A percentile compares a stretch with the other conserved stretches of the same genome.
phyloP scores from a whole-genome alignment of 2,329 filamentous ascomycete species.

The Xylaria sp. region DNA sequence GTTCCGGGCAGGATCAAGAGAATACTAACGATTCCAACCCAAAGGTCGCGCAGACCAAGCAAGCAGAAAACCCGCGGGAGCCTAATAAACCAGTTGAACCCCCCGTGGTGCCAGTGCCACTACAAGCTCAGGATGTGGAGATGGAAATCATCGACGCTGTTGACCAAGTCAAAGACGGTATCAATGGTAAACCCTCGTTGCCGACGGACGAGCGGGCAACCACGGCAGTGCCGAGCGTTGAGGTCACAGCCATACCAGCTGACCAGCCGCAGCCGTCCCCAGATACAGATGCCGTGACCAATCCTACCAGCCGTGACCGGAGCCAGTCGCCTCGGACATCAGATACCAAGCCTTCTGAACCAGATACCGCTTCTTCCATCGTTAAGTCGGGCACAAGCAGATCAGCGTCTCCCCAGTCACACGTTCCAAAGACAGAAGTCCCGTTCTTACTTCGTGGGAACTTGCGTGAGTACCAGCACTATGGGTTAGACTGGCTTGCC shows the following conservation, averaged over 20 bases:
- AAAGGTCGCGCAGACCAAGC: neutral
- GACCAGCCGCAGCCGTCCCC: constrained; percentile 41
- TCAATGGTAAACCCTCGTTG: constrained; percentile 1
- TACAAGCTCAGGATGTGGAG: constrained; percentile 28
- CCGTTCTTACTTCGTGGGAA: constrained; percentile 85
- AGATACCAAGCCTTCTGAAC: constrained; percentile 55
- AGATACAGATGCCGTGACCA: constrained; percentile 48
- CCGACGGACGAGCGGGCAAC: neutral
- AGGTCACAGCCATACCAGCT: constrained; percentile 27
- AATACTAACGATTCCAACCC: neutral
- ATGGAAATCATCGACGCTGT: constrained; percentile 30
- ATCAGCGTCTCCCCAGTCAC: constrained; percentile 41
- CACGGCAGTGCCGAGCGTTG: constrained; percentile 28
- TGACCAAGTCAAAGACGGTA: constrained; percentile 22
- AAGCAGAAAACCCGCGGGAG: constrained; percentile 18
- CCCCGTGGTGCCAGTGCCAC: constrained; percentile 19
- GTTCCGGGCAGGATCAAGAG: constrained; percentile 1
- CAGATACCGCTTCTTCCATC: constrained; percentile 46
- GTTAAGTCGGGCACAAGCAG: constrained; percentile 41
- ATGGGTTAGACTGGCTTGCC: constrained; percentile 95
- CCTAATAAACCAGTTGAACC: constrained; percentile 24
- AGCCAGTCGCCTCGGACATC: constrained; percentile 53
- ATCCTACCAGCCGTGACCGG: constrained; percentile 46
- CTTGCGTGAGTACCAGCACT: constrained; percentile 93
- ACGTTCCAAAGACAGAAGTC: constrained; percentile 66